Evolutionary conservation across 116 monocot species (phyloP).

Genomic region (Posidonia oceanica): DNA sequence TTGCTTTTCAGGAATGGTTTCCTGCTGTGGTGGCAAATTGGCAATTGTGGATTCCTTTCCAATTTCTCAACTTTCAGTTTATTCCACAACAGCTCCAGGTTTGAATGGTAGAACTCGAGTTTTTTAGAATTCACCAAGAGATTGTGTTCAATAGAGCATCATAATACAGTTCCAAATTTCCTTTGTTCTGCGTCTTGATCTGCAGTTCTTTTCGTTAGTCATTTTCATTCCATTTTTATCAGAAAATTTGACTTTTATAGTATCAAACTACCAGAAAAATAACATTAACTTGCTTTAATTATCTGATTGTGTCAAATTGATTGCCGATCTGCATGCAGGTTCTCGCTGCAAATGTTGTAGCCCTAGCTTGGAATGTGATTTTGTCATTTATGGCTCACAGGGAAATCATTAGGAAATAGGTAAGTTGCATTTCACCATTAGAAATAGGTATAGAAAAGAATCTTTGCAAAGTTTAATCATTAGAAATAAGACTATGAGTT

Average conservation of each 20-base stretch:
- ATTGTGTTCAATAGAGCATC: neutral
- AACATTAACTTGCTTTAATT: too few species aligned
- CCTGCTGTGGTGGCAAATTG: constrained; percentile 82
- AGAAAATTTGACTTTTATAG: too few species aligned
- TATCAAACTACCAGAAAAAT: too few species aligned
- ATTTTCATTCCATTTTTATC: too few species aligned
- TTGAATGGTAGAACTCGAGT: neutral
- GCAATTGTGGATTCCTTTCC: constrained; percentile 98
- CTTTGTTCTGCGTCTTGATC: too few species aligned
- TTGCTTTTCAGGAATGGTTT: constrained; percentile 70
- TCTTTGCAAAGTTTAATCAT: too few species aligned
- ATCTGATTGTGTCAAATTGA: too few species aligned
- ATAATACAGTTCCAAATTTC: too few species aligned
- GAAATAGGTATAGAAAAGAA: too few species aligned
- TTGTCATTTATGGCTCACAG: constrained; percentile 37
- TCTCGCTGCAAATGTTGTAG: constrained; percentile 33
- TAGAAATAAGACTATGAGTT: too few species aligned
- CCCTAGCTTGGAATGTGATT: constrained; percentile 39
- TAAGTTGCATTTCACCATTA: neutral
- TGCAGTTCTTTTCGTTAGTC: too few species aligned
- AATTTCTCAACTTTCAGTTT: constrained; percentile 92
- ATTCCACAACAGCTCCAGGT: constrained; percentile 97
- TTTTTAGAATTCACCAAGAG: neutral
- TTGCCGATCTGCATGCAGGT: constrained; percentile 13
- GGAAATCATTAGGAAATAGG: constrained; percentile 17